A percentile compares a stretch with the other conserved stretches of the same genome.
Conservation (phyloP, 306 rosid genomes). For the Prunus mongolica region DNA sequence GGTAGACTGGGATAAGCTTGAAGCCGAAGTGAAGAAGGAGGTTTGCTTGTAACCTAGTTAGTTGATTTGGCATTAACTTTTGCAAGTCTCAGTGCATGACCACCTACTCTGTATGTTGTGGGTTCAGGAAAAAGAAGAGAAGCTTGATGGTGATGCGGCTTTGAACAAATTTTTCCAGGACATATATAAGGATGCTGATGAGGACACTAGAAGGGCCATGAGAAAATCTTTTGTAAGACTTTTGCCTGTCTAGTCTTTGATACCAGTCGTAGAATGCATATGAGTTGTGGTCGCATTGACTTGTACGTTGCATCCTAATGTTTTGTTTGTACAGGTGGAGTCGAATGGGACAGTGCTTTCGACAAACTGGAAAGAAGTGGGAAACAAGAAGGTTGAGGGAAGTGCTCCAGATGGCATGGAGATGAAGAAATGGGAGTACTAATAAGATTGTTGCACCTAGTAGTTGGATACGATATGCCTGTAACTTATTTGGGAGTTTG, state of each 20-base stretch:
- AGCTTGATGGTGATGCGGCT: slow-evolving; percentile 95
- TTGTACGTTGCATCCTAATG: background rate
- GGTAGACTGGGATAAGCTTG: slow-evolving; percentile 88
- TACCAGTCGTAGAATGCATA: background rate
- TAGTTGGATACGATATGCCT: background rate
- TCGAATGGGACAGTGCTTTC: slow-evolving; percentile 93
- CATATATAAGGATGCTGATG: slow-evolving; percentile 87
- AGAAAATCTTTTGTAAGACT: slow-evolving; percentile 80
- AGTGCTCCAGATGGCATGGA: slow-evolving; percentile 99
- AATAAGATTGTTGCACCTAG: background rate
- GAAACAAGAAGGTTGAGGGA: slow-evolving; percentile 86
- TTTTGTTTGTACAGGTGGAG: slow-evolving; percentile 50
- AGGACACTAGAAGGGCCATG: slow-evolving; percentile 93
- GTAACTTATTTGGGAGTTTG: slow-evolving; percentile 11
- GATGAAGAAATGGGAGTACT: slow-evolving; percentile 85
- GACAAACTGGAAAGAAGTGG: slow-evolving; percentile 97
- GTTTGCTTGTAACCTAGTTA: slow-evolving; percentile 32
- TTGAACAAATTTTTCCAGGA: slow-evolving; percentile 87
- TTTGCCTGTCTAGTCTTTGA: background rate
- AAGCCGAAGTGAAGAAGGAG: slow-evolving; percentile 85
- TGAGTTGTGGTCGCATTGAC: background rate
- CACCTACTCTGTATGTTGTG: slow-evolving; percentile 10
- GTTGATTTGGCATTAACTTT: background rate
- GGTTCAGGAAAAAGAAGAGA: slow-evolving; percentile 86
- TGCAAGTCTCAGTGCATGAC: background rate